A percentile compares a stretch with the other conserved stretches of the same genome.
Conservation (phyloP, 2,329 filamentous ascomycete genomes). For the Ophiostoma montium region DNA sequence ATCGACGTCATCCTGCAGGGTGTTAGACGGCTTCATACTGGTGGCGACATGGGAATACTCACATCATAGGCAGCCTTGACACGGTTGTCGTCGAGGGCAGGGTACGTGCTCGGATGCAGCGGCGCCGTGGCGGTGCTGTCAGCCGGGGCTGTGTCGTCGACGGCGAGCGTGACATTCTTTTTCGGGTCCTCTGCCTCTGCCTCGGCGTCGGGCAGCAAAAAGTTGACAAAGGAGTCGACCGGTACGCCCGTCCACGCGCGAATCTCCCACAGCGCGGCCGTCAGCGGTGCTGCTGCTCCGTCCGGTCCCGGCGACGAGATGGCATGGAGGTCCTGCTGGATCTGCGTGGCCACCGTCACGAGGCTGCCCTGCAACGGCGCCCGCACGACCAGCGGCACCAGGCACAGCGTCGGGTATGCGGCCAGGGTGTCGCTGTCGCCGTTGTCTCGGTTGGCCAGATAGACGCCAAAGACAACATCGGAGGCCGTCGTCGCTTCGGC, state of each 20-base stretch:
- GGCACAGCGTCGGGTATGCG: slow-evolving; percentile 59
- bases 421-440: slow-evolving; percentile 21
- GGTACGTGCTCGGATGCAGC: slow-evolving; percentile 5
- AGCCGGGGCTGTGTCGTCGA: not conserved
- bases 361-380: slow-evolving; percentile 22
- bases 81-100: slow-evolving; percentile 15
- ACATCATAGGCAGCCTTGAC: slow-evolving; percentile 18
- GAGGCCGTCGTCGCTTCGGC: slow-evolving; percentile 17
- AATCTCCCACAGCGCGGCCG: slow-evolving; percentile 56
- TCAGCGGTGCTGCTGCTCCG: slow-evolving; percentile 31
- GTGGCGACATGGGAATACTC: not conserved
- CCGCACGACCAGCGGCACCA: slow-evolving; percentile 56
- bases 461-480: slow-evolving; percentile 58
- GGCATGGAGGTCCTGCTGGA: slow-evolving; percentile 53
- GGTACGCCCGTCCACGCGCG: slow-evolving; percentile 57
- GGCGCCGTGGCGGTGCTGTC: not conserved
- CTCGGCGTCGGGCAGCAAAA: slow-evolving; percentile 36
- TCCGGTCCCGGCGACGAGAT: slow-evolving; percentile 35
- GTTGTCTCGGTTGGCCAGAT: slow-evolving; percentile 61
- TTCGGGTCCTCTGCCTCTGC: not conserved
- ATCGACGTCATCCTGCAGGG: slow-evolving; percentile 13
- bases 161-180: not conserved
- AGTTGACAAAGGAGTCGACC: slow-evolving; percentile 69
- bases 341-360: slow-evolving; percentile 36
- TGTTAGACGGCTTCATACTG: not conserved